A percentile compares a stretch with the other conserved stretches of the same genome.
phyloP scores from a whole-genome alignment of 2,329 filamentous ascomycete species.

The Fulvia fulva region DNA sequence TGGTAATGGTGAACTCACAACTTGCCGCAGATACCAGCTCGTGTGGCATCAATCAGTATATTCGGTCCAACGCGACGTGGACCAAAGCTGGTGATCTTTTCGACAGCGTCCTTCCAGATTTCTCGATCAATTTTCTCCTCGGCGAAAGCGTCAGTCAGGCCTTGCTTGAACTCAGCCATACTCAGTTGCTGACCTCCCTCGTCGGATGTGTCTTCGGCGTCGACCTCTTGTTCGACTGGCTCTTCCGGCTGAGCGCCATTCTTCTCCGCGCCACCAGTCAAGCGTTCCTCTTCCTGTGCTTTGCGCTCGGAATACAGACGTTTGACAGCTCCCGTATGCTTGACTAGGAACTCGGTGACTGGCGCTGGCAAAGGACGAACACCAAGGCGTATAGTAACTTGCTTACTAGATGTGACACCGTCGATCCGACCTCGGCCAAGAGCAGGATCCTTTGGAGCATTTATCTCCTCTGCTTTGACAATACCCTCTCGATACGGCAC shows the following conservation, averaged over 20 bases:
- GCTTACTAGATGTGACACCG: slow-evolving; percentile 75
- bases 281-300: slow-evolving; percentile 42
- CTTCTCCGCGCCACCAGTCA: slow-evolving; percentile 37
- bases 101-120: slow-evolving; percentile 69
- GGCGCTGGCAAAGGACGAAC: slow-evolving; percentile 73
- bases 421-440: slow-evolving; percentile 78
- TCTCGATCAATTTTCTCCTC: slow-evolving; percentile 70
- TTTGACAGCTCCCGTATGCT: slow-evolving; percentile 76
- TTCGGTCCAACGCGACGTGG: slow-evolving; percentile 83
- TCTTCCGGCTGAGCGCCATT: slow-evolving; percentile 26
- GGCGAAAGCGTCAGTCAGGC: slow-evolving; percentile 66
- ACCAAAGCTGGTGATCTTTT: slow-evolving; percentile 85
- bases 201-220: slow-evolving; percentile 48
- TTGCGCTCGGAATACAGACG: slow-evolving; percentile 69
- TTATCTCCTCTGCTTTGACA: slow-evolving; percentile 81
- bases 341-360: slow-evolving; percentile 80
- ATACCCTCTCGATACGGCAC: slow-evolving; percentile 95
- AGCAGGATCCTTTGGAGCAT: slow-evolving; percentile 77
- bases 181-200: slow-evolving; percentile 60
- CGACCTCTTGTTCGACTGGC: slow-evolving; percentile 38
- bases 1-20: slow-evolving; percentile 51
- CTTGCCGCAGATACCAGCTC: slow-evolving; percentile 65
- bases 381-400: slow-evolving; percentile 70
- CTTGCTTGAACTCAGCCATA: slow-evolving; percentile 69
- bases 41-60: slow-evolving; percentile 78